Conservation (phyloP, 805 yeast species). For the Blastobotrys attinorum region DNA sequence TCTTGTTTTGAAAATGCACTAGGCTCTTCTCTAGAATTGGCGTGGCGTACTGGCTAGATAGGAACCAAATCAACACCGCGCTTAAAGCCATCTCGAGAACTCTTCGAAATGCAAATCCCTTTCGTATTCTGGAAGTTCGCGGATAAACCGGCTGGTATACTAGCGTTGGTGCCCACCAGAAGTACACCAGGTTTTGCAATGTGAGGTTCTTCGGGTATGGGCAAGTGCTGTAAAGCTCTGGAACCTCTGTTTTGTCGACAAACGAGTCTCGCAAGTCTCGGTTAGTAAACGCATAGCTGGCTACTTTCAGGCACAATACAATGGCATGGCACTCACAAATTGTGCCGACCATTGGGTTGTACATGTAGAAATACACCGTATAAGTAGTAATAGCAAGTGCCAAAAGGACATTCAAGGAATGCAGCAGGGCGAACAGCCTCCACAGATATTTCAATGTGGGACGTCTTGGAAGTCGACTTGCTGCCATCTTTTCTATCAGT, state of each 20-base stretch:
- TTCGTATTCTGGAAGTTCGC: conserved; percentile 25
- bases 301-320: conserved; percentile 34
- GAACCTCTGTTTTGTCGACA: conserved; percentile 5
- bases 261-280: conserved; percentile 34
- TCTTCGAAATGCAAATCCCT: conserved; percentile 28
- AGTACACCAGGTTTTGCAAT: conserved; percentile 29
- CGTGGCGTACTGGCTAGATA: conserved; percentile 35
- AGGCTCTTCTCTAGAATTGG: conserved; percentile 35
- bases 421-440: conserved; percentile 27
- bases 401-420: conserved; percentile 26
- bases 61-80: conserved; percentile 30
- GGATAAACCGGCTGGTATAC: conserved; percentile 44
- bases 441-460: conserved; percentile 21
- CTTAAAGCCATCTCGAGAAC: conserved; percentile 31
- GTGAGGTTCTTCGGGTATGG: conserved; percentile 37
- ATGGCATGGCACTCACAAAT: conserved; percentile 35
- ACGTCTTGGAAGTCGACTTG: conserved; percentile 1
- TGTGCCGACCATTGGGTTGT: conserved; percentile 39
- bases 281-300: conserved; percentile 38
- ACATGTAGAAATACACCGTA: conserved; percentile 29
- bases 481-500: conserved; percentile 25
- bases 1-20: conserved; percentile 22
- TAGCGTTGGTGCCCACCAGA: conserved; percentile 41
- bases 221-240: conserved; percentile 23
- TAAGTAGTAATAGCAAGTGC: conserved; percentile 25